Conservation (phyloP, 768 basidiomycete genomes). For the Coprinopsis strossmayeri region DNA sequence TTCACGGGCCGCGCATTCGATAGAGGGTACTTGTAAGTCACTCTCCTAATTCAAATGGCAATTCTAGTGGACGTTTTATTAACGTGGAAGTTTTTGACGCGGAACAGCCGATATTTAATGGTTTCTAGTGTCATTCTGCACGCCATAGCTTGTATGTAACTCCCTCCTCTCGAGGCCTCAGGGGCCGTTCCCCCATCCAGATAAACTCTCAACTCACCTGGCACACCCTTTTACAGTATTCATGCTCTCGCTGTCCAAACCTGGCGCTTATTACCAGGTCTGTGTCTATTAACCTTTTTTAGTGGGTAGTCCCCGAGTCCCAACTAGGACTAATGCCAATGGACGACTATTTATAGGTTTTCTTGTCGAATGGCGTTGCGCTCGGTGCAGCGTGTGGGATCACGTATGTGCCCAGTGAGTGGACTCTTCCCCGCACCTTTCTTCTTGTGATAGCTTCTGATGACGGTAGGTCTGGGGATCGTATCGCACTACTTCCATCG, state of each 20-base stretch:
- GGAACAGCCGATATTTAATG: conserved; percentile 15
- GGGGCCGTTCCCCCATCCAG: too few species aligned
- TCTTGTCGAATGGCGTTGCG: conserved; percentile 44
- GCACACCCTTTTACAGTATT: conserved; percentile 19
- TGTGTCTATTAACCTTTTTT: not conserved
- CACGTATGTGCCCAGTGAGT: conserved; percentile 33
- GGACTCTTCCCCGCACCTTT: not conserved
- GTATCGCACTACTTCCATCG: conserved; percentile 47
- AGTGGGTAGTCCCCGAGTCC: too few species aligned
- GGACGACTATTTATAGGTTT: conserved; percentile 27
- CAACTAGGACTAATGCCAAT: too few species aligned
- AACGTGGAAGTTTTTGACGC: not conserved
- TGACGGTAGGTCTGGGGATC: conserved; percentile 31
- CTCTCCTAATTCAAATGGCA: conserved; percentile 17
- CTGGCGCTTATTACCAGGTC: conserved; percentile 31
- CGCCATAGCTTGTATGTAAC: conserved; percentile 1
- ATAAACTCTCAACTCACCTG: conserved; percentile 11
- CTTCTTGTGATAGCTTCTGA: not conserved
- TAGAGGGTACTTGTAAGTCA: conserved; percentile 42
- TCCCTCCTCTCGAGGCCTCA: not conserved
- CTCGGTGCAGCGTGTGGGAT: conserved; percentile 44
- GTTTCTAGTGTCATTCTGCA: conserved; percentile 6
- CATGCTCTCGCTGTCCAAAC: conserved; percentile 26
- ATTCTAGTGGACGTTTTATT: conserved; percentile 13
- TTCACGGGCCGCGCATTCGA: conserved; percentile 44